Evolutionary conservation across 2,329 filamentous ascomycete species (phyloP).

Genomic region (Verticillium klebahnii): DNA sequence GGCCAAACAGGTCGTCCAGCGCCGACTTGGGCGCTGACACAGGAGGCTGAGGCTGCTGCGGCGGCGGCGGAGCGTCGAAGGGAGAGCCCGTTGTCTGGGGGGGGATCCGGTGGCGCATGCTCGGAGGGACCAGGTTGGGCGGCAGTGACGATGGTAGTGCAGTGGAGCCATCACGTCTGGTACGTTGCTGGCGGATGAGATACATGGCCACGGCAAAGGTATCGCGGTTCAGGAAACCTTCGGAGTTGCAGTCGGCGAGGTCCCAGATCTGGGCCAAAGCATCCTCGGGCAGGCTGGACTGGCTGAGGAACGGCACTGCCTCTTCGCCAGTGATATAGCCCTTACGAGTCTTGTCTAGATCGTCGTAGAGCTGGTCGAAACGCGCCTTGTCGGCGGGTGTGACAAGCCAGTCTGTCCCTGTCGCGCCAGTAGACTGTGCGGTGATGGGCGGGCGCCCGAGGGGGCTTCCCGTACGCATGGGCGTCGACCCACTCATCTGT

Average conservation of each 20-base stretch:
- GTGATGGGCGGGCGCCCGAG: slow-evolving; percentile 46
- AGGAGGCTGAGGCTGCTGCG: slow-evolving; percentile 31
- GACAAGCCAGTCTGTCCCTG: slow-evolving; percentile 68
- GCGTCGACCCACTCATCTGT: slow-evolving; percentile 70
- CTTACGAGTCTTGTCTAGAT: slow-evolving; percentile 73
- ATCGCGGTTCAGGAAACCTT: slow-evolving; percentile 78
- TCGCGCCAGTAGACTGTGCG: slow-evolving; percentile 33
- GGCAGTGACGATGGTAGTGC: slow-evolving; percentile 74
- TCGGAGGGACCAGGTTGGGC: slow-evolving; percentile 77
- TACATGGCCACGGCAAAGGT: slow-evolving; percentile 98
- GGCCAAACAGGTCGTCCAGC: slow-evolving; percentile 87
- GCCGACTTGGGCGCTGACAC: slow-evolving; percentile 66
- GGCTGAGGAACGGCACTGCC: slow-evolving; percentile 89
- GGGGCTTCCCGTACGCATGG: slow-evolving; percentile 59
- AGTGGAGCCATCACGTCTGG: slow-evolving; percentile 48
- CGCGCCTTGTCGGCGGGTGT: slow-evolving; percentile 77
- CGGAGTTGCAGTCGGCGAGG: slow-evolving; percentile 86
- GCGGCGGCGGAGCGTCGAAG: slow-evolving; percentile 42
- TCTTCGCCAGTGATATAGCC: slow-evolving; percentile 92
- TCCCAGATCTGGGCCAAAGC: slow-evolving; percentile 95
- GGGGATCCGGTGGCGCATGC: slow-evolving; percentile 63
- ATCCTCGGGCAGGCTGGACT: slow-evolving; percentile 86
- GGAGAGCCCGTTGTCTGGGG: slow-evolving; percentile 41
- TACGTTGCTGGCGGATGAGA: slow-evolving; percentile 84
- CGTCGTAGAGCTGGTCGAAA: slow-evolving; percentile 82